phyloP scores from a whole-genome alignment of 1,284 basidiomycete genomes.

The Pulveroboletus sp. region DNA sequence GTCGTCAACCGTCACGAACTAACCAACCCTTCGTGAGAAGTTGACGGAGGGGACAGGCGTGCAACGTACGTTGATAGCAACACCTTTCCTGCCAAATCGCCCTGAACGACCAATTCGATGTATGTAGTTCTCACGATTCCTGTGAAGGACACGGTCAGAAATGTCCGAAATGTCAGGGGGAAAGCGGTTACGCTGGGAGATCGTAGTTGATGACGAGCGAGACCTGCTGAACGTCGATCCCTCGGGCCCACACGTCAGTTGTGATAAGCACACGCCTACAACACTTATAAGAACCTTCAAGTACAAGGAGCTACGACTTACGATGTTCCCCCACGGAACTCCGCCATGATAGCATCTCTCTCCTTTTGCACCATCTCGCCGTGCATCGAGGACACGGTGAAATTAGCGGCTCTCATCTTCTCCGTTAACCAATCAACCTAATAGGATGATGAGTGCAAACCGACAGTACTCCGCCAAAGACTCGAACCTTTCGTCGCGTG shows the following conservation, averaged over 20 bases:
- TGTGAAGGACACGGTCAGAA: slow-evolving; percentile 35
- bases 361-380: slow-evolving; percentile 99
- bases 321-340: slow-evolving; percentile 95
- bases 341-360: slow-evolving; percentile 97
- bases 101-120: slow-evolving; percentile 96
- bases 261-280: slow-evolving; percentile 90
- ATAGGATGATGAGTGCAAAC: slow-evolving; percentile 16
- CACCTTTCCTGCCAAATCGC: slow-evolving; percentile 93
- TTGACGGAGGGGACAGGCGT: neutral
- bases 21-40: slow-evolving; percentile 16
- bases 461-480: neutral
- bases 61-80: slow-evolving; percentile 78
- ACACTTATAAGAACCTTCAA: slow-evolving; percentile 13
- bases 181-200: slow-evolving; percentile 74
- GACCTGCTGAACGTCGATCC: slow-evolving; percentile 98
- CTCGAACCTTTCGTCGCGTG: slow-evolving; percentile 86
- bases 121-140: slow-evolving; percentile 98
- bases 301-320: slow-evolving; percentile 43
- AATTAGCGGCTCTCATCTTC: slow-evolving; percentile 97
- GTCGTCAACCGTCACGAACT: slow-evolving; percentile 92
- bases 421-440: slow-evolving; percentile 99
- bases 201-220: slow-evolving; percentile 99
- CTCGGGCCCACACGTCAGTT: slow-evolving; percentile 98
- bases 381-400: slow-evolving; percentile 96
- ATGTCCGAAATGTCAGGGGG: slow-evolving; percentile 9